phyloP scores from a whole-genome alignment of 2,329 filamentous ascomycete species.

The Trichocomaceae sp. region DNA sequence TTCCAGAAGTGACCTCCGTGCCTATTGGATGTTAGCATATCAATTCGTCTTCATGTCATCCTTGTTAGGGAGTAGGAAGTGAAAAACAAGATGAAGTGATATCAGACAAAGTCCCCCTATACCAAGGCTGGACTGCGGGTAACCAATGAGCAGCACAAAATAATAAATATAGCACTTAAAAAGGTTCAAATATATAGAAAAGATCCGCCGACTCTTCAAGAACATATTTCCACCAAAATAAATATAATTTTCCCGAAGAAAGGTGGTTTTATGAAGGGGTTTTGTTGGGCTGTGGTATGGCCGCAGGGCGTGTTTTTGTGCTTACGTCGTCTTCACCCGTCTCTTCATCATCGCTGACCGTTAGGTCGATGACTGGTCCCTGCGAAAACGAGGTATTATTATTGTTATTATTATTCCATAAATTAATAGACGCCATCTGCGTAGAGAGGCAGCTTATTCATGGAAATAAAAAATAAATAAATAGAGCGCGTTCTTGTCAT shows the following conservation, averaged over 20 bases:
- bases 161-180: slow-evolving; percentile 7
- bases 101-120: background rate
- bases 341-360: slow-evolving; percentile 1
- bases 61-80: background rate
- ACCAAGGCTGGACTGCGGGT: background rate
- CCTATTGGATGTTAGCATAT: background rate
- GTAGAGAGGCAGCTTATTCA: background rate
- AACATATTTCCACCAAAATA: slow-evolving; percentile 1
- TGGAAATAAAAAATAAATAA: background rate
- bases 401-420: background rate
- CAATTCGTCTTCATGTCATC: background rate
- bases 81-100: background rate
- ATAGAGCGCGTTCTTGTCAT: background rate
- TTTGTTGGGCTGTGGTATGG: background rate
- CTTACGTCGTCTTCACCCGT: slow-evolving; percentile 8
- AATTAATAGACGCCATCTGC: background rate
- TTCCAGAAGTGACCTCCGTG: background rate
- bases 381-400: background rate
- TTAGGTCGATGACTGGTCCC: background rate
- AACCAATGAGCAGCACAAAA: background rate
- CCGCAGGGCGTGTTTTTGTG: background rate
- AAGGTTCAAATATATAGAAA: slow-evolving; percentile 8
- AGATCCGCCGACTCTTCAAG: background rate
- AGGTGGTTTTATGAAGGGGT: background rate
- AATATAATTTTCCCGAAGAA: background rate